Evolutionary conservation across 2,329 filamentous ascomycete species (phyloP).

Genomic region (Colletotrichum sp.): DNA sequence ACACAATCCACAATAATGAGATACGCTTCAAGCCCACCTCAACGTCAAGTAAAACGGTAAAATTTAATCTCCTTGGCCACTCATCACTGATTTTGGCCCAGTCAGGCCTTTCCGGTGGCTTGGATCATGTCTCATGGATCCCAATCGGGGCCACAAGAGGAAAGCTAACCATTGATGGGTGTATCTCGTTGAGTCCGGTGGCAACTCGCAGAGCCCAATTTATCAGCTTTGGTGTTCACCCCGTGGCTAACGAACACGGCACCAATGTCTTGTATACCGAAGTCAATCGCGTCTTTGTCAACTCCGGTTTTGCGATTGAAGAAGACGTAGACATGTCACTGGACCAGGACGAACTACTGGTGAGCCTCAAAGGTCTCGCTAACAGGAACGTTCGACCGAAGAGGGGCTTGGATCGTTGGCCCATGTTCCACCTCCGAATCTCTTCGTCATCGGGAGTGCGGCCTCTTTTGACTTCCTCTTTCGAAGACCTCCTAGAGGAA

Average conservation of each 20-base stretch:
- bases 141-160: constrained; percentile 69
- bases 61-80: neutral
- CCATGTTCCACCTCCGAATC: constrained; percentile 86
- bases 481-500: constrained; percentile 46
- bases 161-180: constrained; percentile 68
- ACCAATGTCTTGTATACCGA: constrained; percentile 76
- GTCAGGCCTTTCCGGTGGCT: constrained; percentile 63
- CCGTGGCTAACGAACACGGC: constrained; percentile 60
- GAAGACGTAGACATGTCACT: constrained; percentile 38
- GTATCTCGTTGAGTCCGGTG: constrained; percentile 72
- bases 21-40: constrained; percentile 36
- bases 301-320: constrained; percentile 78
- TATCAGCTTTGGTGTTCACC: constrained; percentile 76
- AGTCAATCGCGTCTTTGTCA: constrained; percentile 77
- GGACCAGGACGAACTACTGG: constrained; percentile 40
- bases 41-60: neutral
- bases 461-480: neutral
- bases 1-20: constrained; percentile 44
- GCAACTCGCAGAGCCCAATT: constrained; percentile 80
- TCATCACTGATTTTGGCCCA: constrained; percentile 63
- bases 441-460: constrained; percentile 25
- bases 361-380: constrained; percentile 47
- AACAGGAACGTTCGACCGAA: constrained; percentile 53
- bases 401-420: constrained; percentile 81
- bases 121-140: constrained; percentile 67